Percentiles rank a stretch among this genome's conserved stretches.
These are phyloP conservation scores for Eucalyptus pauciflora DNA, from an alignment of 345 rosid species.

Conservation along the genomic window DNA sequence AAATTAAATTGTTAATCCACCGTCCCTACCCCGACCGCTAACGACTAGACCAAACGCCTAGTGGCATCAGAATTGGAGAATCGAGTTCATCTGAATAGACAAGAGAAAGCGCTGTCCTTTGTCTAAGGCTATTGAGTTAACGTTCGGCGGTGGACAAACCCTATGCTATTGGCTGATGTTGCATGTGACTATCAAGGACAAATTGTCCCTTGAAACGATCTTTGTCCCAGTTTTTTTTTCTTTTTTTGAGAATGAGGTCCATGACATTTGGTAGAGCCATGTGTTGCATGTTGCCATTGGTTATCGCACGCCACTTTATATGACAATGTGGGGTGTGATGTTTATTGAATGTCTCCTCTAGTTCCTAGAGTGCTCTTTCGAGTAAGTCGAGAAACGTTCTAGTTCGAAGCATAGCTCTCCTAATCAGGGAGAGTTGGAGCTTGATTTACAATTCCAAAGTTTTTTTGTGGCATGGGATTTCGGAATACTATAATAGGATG, in stretches of 20 bases:
- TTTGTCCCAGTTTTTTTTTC: neutral
- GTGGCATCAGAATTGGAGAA: neutral
- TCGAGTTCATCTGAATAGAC: neutral
- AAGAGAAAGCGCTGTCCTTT: neutral
- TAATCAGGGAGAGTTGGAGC: neutral
- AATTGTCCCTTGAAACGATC: neutral
- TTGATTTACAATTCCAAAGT: neutral
- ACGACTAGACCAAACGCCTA: neutral
- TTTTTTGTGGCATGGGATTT: neutral
- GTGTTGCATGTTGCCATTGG: neutral
- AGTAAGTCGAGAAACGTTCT: neutral
- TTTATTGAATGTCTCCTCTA: neutral
- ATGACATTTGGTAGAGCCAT: neutral
- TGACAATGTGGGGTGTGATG: neutral
- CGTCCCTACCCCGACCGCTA: neutral
- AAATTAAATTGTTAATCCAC: neutral
- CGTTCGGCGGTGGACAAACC: neutral
- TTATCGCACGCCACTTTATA: neutral
- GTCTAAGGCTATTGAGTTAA: neutral
- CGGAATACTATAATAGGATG: neutral
- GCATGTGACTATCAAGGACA: neutral
- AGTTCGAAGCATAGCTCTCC: neutral
- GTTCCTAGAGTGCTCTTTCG: neutral
- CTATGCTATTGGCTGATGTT: neutral
- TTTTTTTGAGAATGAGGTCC: neutral